Base-by-base conservation (phyloP, 352 stramenopile genomes). In the Globisporangium recalcitrans region DNA sequence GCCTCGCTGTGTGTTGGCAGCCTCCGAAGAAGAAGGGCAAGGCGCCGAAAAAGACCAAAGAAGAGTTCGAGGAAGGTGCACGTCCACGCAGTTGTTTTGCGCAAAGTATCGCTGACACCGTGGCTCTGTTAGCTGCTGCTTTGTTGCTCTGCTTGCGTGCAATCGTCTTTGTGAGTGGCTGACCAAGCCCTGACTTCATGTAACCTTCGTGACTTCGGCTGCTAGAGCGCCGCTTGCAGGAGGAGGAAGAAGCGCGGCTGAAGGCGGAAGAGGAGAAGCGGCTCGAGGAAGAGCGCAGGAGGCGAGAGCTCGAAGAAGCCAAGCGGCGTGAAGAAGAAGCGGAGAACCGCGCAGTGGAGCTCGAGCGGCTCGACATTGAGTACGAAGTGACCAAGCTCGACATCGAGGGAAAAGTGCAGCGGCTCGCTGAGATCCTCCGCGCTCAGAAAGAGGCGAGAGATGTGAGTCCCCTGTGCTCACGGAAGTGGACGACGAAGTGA, bases 11-110 rank as follows among this genome's bases (percentile, higher is more conserved):
- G 29, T 38, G 48, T 2, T 59, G 36, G 3, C 60, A 93, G 84
- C 69, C 73, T 26, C 84, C 80, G 6, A 93, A 93, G 69, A 91
- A 89, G 74, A 91, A 89, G 60, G 66, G 47, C 24, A 91, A 93
- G 63, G 74, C 75, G 16, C 81, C 82, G 5, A 91, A 93, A 63
- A 91, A 90, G 65, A 86, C 73, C 71, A 91, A 91, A 59, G 81
- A 90, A 59, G 72, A 93, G 71, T 77, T 91, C 40, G 81, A 91
- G 63, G 81, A 91, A 70, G 75, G 75, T 85, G 26, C 9, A 34
- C n/a, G 16, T 10, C 16, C n/a, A 2, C 2, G 32, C 38, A 46
- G 4, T 16, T 21, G 38, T 3, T 46, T 21, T 22, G 13, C 38
- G 14, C 21, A 4, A 22, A 24, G 2, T 16, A 51, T 24, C n/a